Conservation (phyloP, 2,329 filamentous ascomycete species). For the Sarocladiaceae sp. region DNA sequence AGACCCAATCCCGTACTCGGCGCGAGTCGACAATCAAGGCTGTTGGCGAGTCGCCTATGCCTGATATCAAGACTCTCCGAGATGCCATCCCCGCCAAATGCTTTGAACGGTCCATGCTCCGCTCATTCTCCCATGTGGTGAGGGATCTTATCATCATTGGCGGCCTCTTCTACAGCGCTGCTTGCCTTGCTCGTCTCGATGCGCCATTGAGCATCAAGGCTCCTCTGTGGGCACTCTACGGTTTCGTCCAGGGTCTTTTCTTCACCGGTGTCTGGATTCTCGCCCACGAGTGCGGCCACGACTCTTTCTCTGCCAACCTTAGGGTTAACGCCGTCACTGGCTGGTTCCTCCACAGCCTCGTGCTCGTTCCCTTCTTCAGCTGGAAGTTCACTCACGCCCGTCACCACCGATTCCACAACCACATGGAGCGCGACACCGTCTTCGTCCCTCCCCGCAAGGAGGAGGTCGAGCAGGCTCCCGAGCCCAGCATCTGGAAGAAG, state of each 20-base stretch:
- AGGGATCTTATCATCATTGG: constrained; percentile 47
- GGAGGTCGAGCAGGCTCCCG: constrained; percentile 23
- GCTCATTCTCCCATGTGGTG: constrained; percentile 48
- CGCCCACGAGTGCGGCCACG: constrained; percentile 66
- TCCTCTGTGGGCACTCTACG: constrained; percentile 51
- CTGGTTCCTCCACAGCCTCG: constrained; percentile 57
- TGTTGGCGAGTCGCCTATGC: constrained; percentile 32
- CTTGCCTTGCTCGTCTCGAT: constrained; percentile 48
- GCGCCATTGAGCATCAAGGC: constrained; percentile 35
- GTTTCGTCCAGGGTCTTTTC: constrained; percentile 58
- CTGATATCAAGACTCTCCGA: constrained; percentile 41
- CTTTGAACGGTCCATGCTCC: constrained; percentile 48
- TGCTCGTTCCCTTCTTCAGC: constrained; percentile 65
- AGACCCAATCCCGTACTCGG: not conserved
- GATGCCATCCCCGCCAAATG: constrained; percentile 55
- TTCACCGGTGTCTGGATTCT: constrained; percentile 66
- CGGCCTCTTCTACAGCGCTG: constrained; percentile 41
- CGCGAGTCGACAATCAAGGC: not conserved
- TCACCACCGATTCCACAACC: constrained; percentile 62
- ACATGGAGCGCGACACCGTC: constrained; percentile 62
- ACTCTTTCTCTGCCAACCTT: constrained; percentile 54
- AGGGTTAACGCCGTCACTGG: constrained; percentile 55
- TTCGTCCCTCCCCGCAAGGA: constrained; percentile 48
- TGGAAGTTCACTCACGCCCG: constrained; percentile 66
- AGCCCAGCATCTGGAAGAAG: not conserved